Percentiles rank a stretch among this genome's conserved stretches.
These are phyloP conservation scores for Salmacisia buchloeana DNA, from an alignment of 1,284 basidiomycete genomes.

Conservation along the genomic window DNA sequence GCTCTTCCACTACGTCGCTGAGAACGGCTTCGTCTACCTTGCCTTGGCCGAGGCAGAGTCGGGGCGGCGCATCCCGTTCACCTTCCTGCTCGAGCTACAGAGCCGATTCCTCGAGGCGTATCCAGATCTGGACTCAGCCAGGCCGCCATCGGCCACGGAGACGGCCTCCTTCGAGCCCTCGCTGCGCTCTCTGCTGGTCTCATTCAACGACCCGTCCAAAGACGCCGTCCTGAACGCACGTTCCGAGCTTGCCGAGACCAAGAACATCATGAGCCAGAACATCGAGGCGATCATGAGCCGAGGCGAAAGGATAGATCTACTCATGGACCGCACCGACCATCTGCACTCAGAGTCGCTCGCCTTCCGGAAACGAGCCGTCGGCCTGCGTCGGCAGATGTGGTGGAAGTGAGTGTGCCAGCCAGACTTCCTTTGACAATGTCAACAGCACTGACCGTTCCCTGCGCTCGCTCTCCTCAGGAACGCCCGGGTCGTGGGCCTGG, in stretches of 20 bases:
- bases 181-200: slow-evolving; percentile 54
- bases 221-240: slow-evolving; percentile 88
- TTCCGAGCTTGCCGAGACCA: slow-evolving; percentile 82
- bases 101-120: slow-evolving; percentile 56
- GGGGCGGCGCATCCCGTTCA: slow-evolving; percentile 75
- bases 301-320: slow-evolving; percentile 88
- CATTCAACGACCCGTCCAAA: slow-evolving; percentile 83
- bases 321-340: slow-evolving; percentile 94
- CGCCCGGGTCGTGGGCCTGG: slow-evolving; percentile 64
- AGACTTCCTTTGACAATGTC: background rate
- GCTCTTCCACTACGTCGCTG: slow-evolving; percentile 80
- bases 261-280: slow-evolving; percentile 82
- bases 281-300: slow-evolving; percentile 73
- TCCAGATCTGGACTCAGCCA: background rate
- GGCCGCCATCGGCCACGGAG: background rate
- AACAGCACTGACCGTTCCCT: background rate
- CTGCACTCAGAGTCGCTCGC: slow-evolving; percentile 94
- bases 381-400: slow-evolving; percentile 87
- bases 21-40: slow-evolving; percentile 65
- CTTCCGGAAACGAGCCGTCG: slow-evolving; percentile 82
- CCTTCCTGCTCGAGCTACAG: slow-evolving; percentile 81
- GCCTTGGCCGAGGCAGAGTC: slow-evolving; percentile 83
- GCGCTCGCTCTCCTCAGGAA: slow-evolving; percentile 17
- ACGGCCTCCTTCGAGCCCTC: slow-evolving; percentile 17
- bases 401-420: slow-evolving; percentile 58